Conservation (phyloP, 1,284 basidiomycete genomes). For the Tylopilus orsonianus region DNA sequence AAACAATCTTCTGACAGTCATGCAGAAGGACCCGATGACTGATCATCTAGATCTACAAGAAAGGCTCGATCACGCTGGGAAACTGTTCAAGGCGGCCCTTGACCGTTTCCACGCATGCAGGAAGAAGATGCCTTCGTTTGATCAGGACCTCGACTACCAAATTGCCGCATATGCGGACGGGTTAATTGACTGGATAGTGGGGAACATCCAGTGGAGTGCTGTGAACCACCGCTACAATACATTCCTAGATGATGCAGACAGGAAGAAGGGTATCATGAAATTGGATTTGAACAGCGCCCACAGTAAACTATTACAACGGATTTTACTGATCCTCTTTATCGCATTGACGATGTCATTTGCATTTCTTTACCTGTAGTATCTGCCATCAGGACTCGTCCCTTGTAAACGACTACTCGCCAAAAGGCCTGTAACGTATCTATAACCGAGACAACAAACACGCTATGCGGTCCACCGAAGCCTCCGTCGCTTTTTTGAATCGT, state of each 20-base stretch:
- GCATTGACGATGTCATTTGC: slow-evolving; percentile 11
- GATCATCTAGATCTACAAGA: slow-evolving; percentile 20
- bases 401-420: no score
- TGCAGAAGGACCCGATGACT: slow-evolving; percentile 20
- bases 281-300: slow-evolving; percentile 11
- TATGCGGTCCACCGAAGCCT: no score
- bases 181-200: slow-evolving; percentile 26
- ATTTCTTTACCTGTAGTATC: slow-evolving; percentile 7
- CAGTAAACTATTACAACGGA: slow-evolving; percentile 3
- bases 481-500: background rate
- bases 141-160: slow-evolving; percentile 17
- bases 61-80: slow-evolving; percentile 17
- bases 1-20: slow-evolving; percentile 29
- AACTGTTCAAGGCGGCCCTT: slow-evolving; percentile 18
- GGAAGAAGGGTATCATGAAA: slow-evolving; percentile 22
- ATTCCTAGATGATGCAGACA: slow-evolving; percentile 27
- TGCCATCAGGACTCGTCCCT: background rate
- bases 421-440: no score
- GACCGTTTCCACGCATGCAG: slow-evolving; percentile 24
- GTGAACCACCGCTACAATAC: slow-evolving; percentile 29
- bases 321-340: slow-evolving; percentile 9
- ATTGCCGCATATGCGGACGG: slow-evolving; percentile 29
- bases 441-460: no score
- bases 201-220: slow-evolving; percentile 32
- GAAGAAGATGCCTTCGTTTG: slow-evolving; percentile 20